These are phyloP conservation scores for Chlorella sp. DNA, from an alignment of 139 green algal genomes.

Conservation along the genomic window DNA sequence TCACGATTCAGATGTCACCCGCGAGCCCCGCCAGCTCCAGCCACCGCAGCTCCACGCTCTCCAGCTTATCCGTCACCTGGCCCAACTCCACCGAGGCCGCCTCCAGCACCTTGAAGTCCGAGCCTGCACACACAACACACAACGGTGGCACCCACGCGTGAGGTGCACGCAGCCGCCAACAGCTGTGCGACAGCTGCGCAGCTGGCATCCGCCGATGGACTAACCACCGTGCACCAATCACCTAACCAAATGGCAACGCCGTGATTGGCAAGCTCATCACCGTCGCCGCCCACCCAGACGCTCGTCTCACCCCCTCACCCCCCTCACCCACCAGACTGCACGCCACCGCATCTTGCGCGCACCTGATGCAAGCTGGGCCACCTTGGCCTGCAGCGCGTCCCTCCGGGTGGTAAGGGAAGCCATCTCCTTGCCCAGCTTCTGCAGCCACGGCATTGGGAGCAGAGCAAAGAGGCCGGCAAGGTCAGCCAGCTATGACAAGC, in stretches of 20 bases:
- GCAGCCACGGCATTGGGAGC: too few species aligned
- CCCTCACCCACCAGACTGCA: background rate
- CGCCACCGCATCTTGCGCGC: background rate
- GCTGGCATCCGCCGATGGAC: background rate
- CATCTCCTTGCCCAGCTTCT: constrained; percentile 32
- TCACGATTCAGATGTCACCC: constrained; percentile 20
- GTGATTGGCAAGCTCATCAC: background rate
- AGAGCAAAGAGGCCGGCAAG: too few species aligned
- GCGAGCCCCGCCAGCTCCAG: constrained; percentile 32
- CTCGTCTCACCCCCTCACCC: background rate
- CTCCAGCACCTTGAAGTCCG: constrained; percentile 18
- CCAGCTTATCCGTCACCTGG: constrained; percentile 16
- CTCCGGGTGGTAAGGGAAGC: constrained; percentile 16
- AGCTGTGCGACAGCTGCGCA: background rate
- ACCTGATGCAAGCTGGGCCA: constrained; percentile 9
- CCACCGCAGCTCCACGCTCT: constrained; percentile 32
- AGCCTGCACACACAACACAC: background rate
- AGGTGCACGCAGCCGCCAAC: background rate
- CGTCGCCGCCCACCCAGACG: background rate
- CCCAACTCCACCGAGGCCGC: constrained; percentile 18
- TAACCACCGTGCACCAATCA: background rate
- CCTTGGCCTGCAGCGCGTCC: constrained; percentile 9
- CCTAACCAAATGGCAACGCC: background rate
- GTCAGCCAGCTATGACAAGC: too few species aligned
- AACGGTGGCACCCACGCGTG: too few species aligned